These are phyloP conservation scores for Diplodia sapinea DNA, from an alignment of 2,329 filamentous ascomycete species.

Conservation along the genomic window DNA sequence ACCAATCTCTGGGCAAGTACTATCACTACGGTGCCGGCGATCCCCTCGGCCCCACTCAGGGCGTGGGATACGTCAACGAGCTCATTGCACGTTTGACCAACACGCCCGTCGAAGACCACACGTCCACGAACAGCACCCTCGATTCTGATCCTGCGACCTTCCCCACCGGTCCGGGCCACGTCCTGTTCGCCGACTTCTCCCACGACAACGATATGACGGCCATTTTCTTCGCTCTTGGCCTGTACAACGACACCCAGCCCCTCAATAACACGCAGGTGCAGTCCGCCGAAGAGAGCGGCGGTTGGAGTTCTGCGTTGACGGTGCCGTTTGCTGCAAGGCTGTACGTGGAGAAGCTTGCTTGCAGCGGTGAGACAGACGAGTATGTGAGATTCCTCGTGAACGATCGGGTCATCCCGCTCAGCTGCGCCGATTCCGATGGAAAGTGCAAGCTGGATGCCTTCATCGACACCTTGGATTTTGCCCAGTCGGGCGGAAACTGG, in stretches of 20 bases:
- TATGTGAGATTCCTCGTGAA: slow-evolving; percentile 82
- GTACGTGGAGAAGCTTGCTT: slow-evolving; percentile 88
- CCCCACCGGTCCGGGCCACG: slow-evolving; percentile 61
- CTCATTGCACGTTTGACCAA: slow-evolving; percentile 79
- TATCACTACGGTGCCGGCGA: slow-evolving; percentile 82
- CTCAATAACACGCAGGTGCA: slow-evolving; percentile 54
- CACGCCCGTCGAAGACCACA: slow-evolving; percentile 71
- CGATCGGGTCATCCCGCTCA: slow-evolving; percentile 76
- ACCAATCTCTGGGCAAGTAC: slow-evolving; percentile 79
- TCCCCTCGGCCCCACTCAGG: slow-evolving; percentile 79
- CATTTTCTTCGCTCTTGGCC: slow-evolving; percentile 75
- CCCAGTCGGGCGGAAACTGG: slow-evolving; percentile 75
- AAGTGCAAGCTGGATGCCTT: slow-evolving; percentile 73
- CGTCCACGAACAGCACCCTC: slow-evolving; percentile 78
- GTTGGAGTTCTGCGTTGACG: slow-evolving; percentile 77
- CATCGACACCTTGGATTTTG: slow-evolving; percentile 77
- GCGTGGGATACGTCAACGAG: slow-evolving; percentile 87
- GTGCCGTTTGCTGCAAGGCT: slow-evolving; percentile 82
- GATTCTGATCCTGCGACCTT: slow-evolving; percentile 72
- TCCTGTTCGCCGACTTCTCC: slow-evolving; percentile 85
- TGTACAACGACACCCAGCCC: slow-evolving; percentile 71
- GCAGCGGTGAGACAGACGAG: slow-evolving; percentile 65
- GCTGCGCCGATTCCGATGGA: slow-evolving; percentile 74
- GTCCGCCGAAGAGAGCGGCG: slow-evolving; percentile 57
- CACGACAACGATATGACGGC: slow-evolving; percentile 88